Evolutionary conservation across 106 monocot genomes (phyloP).

Genomic region (Cymbidium sinense): DNA sequence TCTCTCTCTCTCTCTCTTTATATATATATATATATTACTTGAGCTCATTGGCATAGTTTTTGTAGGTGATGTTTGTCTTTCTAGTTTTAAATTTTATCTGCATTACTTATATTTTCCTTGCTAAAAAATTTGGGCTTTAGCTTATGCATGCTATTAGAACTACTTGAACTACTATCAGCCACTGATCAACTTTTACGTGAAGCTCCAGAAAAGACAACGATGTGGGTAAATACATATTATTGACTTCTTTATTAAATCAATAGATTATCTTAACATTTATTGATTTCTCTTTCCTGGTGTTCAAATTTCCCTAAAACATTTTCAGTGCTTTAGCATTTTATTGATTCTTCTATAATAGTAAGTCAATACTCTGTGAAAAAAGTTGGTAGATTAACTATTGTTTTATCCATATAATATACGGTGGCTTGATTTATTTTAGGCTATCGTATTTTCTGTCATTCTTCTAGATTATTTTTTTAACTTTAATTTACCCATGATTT

Average conservation of each 20-base stretch:
- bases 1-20: neutral
- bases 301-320: neutral
- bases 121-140: neutral
- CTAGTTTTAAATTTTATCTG: neutral
- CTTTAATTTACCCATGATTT: too few relatives aligned
- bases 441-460: too few relatives aligned
- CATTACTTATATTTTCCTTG: neutral
- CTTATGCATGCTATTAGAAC: neutral
- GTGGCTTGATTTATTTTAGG: too few relatives aligned
- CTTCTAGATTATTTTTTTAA: too few relatives aligned
- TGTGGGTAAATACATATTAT: neutral
- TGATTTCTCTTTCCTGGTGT: neutral
- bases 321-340: neutral
- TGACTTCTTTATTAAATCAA: neutral
- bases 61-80: neutral
- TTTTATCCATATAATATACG: too few relatives aligned
- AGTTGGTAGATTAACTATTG: too few relatives aligned
- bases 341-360: neutral
- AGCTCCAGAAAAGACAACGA: neutral
- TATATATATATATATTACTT: neutral
- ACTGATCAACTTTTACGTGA: neutral
- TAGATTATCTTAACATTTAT: neutral
- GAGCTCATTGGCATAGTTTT: neutral
- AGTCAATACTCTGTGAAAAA: neutral
- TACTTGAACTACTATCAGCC: neutral